Evolutionary conservation across 331 rosid genomes (phyloP), one percentile per base, ranked within the genome.

Genomic region (Prunus yedoensis): DNA sequence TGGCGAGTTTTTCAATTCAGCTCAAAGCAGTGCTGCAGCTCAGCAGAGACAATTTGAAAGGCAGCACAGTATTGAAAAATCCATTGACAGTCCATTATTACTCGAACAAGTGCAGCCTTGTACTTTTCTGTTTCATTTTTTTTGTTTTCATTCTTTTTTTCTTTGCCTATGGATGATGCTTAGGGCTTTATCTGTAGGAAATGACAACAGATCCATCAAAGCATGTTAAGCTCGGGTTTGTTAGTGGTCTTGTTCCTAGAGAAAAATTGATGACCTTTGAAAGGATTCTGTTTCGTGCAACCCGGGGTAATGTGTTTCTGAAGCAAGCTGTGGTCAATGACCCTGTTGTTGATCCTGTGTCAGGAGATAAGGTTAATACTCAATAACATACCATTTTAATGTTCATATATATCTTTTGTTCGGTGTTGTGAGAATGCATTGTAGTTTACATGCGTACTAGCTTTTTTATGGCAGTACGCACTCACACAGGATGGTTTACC

Each of bases 281-380:
- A 76, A 84, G 89, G 85, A 89, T 86, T 75, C 53, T 92, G 74
- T 92, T 89, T 85, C 91, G 93, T 77, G 87, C 93, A 64, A 90
- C 96, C 20, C 78, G 97, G 85, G 97, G 97, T 69, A 92, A 92
- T 80, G 84, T 92, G 77, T 86, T 77, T 87, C 75, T 88, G 74
- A 87, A 77, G 88, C 94, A 89, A 85, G 73, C 85, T 58, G 84
- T 81, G 79, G 86, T 87, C 65, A 85, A 86, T 53, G 85, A 86
- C 74, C 79, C 81, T 51, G 85, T 92, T 69, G 70, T 83, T 14
- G 96, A 92, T 84, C 97, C 91, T 66, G 56, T 80, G 52, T 89
- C 90, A 28, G 91, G 89, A 67, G 90, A 84, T 64, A 87, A 90
- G 96, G 96, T 90, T 66, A 70, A 28, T 82, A 16, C 63, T 1